phyloP scores from a whole-genome alignment of 768 basidiomycete species.

The Rhodosporidiobolus sp. region DNA sequence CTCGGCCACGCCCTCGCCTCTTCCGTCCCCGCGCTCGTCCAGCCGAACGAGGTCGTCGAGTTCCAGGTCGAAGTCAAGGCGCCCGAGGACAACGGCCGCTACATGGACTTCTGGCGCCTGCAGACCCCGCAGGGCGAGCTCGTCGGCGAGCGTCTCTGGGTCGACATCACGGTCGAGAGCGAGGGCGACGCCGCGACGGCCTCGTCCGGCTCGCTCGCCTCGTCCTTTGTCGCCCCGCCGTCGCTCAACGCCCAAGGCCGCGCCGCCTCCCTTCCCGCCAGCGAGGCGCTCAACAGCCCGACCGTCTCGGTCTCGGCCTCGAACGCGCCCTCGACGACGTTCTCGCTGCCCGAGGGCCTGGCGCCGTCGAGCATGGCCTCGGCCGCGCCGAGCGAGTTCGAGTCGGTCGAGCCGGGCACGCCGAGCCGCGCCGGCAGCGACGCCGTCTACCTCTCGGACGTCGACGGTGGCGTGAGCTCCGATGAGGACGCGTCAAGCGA shows the following conservation, averaged over 20 bases:
- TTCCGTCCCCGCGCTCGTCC: background rate
- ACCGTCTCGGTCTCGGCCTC: constrained; percentile 1
- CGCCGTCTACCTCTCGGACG: constrained; percentile 11
- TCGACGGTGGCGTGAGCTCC: background rate
- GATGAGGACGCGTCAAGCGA: constrained; percentile 2
- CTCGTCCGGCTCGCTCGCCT: constrained; percentile 7
- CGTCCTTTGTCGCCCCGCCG: constrained; percentile 32
- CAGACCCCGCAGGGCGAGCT: constrained; percentile 8
- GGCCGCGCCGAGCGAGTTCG: constrained; percentile 17
- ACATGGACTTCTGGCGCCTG: constrained; percentile 34
- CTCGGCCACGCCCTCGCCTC: background rate
- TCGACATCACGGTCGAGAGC: constrained; percentile 27
- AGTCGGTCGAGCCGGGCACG: constrained; percentile 15
- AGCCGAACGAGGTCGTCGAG: constrained; percentile 22
- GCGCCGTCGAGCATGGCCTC: no score
- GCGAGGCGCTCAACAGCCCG: background rate
- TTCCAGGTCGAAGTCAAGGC: constrained; percentile 34
- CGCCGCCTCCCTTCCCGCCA: constrained; percentile 3
- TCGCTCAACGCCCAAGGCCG: constrained; percentile 17
- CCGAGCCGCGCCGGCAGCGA: background rate
- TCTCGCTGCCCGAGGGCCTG: no score
- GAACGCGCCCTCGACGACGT: constrained; percentile 18
- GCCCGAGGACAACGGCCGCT: constrained; percentile 30
- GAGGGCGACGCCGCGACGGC: constrained; percentile 13
- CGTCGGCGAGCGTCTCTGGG: constrained; percentile 36